Percentiles rank a stretch among this genome's conserved stretches.
Conservation (phyloP, 805 yeast species). For the Scheffersomyces coipomensis region DNA sequence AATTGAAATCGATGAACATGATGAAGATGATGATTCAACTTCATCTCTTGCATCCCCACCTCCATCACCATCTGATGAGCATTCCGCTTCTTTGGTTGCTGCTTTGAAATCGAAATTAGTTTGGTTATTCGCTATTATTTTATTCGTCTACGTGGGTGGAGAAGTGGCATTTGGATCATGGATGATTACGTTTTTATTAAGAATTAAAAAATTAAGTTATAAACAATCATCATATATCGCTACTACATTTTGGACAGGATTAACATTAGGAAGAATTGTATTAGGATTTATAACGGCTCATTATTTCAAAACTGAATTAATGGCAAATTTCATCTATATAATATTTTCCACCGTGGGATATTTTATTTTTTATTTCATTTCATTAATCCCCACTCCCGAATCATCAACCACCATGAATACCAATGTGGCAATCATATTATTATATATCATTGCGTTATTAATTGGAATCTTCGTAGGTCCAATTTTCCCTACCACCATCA, state of each 20-base stretch:
- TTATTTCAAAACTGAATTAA: conserved; percentile 45
- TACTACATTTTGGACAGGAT: conserved; percentile 50
- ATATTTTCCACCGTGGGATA: conserved; percentile 27
- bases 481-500: conserved; percentile 64
- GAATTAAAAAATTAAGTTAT: conserved; percentile 37
- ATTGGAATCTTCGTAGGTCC: conserved; percentile 56
- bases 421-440: conserved; percentile 25
- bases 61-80: too few species aligned
- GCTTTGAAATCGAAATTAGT: conserved; percentile 34
- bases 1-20: conserved; percentile 1
- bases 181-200: conserved; percentile 46
- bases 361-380: conserved; percentile 22
- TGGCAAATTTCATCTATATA: conserved; percentile 43
- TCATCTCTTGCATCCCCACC: too few species aligned
- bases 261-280: conserved; percentile 47
- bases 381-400: too few species aligned
- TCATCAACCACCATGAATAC: too few species aligned
- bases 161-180: conserved; percentile 55
- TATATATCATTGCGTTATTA: conserved; percentile 34
- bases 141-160: conserved; percentile 52
- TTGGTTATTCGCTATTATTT: conserved; percentile 37
- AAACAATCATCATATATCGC: conserved; percentile 45
- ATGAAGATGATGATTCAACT: conserved; percentile 11
- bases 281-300: conserved; percentile 55
- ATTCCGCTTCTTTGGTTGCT: conserved; percentile 26